phyloP scores from a whole-genome alignment of 2,329 filamentous ascomycete genomes.

The Davidsoniella neocaledoniae region DNA sequence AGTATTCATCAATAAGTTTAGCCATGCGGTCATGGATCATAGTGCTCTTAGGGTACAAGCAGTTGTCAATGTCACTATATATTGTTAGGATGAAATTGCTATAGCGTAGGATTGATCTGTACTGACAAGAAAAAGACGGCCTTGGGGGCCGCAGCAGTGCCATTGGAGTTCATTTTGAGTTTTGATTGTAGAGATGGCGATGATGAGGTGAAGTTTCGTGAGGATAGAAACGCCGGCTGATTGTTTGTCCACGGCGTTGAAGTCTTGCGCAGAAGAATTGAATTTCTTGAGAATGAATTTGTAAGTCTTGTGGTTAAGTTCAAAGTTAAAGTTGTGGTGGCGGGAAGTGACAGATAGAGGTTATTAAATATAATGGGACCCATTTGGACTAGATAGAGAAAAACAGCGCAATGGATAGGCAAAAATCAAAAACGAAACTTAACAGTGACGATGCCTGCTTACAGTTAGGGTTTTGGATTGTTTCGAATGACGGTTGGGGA shows the following conservation, averaged over 20 bases:
- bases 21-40: conserved; percentile 84
- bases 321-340: too few species aligned
- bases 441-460: background rate
- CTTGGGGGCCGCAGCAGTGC: conserved; percentile 16
- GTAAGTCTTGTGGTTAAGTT: too few species aligned
- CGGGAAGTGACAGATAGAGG: too few species aligned
- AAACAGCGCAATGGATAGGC: too few species aligned
- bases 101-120: background rate
- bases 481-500: background rate
- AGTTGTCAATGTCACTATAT: conserved; percentile 93
- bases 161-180: background rate
- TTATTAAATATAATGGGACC: too few species aligned
- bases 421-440: too few species aligned
- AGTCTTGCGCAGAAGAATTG: too few species aligned
- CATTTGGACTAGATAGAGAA: too few species aligned
- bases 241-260: too few species aligned
- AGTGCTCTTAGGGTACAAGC: conserved; percentile 74
- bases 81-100: background rate
- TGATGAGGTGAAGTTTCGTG: background rate
- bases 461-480: conserved; percentile 1
- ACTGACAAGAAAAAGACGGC: conserved; percentile 29
- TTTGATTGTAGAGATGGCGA: background rate
- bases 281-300: too few species aligned
- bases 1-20: conserved; percentile 54
- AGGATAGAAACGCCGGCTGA: too few species aligned